These are phyloP conservation scores for Adansonia grandidieri DNA, from an alignment of 441 rosid genomes.

Conservation along the genomic window DNA sequence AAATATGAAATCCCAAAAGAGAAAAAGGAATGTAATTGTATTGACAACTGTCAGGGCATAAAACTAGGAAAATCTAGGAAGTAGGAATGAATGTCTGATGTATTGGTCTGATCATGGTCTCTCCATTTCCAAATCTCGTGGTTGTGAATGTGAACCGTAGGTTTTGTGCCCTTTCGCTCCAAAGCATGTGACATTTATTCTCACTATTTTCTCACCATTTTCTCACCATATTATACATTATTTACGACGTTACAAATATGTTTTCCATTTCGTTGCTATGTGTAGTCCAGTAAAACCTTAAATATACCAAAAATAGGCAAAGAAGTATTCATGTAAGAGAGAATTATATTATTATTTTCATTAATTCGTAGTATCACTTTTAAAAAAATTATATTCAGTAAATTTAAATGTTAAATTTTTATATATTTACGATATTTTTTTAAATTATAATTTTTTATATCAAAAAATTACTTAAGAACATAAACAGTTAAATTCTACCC, in stretches of 20 bases:
- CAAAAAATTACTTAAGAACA: neutral
- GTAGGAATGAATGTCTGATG: neutral
- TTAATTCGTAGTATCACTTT: too few species aligned
- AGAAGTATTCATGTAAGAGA: too few species aligned
- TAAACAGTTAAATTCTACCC: too few species aligned
- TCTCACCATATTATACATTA: neutral
- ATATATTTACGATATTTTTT: too few species aligned
- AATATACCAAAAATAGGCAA: too few species aligned
- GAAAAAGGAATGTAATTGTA: neutral
- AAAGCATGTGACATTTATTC: neutral
- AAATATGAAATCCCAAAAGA: neutral
- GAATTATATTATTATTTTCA: too few species aligned
- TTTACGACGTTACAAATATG: neutral
- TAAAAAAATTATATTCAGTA: too few species aligned
- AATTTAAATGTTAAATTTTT: too few species aligned
- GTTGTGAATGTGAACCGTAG: conserved; percentile 14
- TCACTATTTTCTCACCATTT: too few species aligned
- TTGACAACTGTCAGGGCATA: neutral
- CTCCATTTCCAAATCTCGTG: conserved; percentile 10
- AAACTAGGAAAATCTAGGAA: neutral
- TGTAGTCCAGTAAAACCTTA: too few species aligned
- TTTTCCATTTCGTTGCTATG: neutral
- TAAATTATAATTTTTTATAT: too few species aligned
- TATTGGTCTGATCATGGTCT: neutral
- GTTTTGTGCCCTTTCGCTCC: neutral